A percentile compares a stretch with the other conserved stretches of the same genome.
These are phyloP conservation scores for Pseudocercospora fuligena DNA, from an alignment of 2,329 filamentous ascomycete genomes.

Conservation along the genomic window DNA sequence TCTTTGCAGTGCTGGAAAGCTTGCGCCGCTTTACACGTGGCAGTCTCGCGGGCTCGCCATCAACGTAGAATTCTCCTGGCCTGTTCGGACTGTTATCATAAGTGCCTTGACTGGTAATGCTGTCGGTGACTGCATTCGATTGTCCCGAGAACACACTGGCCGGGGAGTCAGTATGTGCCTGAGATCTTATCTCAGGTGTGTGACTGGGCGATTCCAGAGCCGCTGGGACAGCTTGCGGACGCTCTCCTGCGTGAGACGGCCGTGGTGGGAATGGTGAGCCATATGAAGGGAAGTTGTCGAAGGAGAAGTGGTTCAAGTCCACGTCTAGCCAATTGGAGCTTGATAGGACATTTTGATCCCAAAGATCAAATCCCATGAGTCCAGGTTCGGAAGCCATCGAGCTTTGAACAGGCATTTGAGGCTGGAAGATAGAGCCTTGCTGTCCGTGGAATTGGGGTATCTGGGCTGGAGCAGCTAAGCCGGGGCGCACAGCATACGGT, in stretches of 20 bases:
- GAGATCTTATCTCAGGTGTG: conserved; percentile 1
- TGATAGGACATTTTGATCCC: conserved; percentile 27
- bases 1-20: conserved; percentile 12
- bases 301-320: conserved; percentile 10
- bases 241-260: not conserved
- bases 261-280: not conserved
- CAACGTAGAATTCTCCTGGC: conserved; percentile 33
- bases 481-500: not conserved
- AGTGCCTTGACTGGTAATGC: conserved; percentile 11
- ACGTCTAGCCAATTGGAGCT: conserved; percentile 32
- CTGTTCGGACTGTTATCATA: conserved; percentile 12
- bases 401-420: not conserved
- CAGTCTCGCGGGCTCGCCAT: conserved; percentile 33
- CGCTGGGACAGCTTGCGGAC: not conserved
- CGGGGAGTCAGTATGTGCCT: conserved; percentile 18
- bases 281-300: conserved; percentile 10
- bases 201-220: not conserved
- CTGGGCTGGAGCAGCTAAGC: conserved; percentile 6
- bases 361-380: conserved; percentile 23
- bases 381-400: not conserved
- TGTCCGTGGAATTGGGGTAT: not conserved
- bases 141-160: conserved; percentile 17
- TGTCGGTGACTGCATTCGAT: conserved; percentile 20
- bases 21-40: conserved; percentile 29
- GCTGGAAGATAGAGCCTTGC: not conserved